Conservation (phyloP, 2,329 filamentous ascomycete genomes). For the Coniochaeta hoffmannii region DNA sequence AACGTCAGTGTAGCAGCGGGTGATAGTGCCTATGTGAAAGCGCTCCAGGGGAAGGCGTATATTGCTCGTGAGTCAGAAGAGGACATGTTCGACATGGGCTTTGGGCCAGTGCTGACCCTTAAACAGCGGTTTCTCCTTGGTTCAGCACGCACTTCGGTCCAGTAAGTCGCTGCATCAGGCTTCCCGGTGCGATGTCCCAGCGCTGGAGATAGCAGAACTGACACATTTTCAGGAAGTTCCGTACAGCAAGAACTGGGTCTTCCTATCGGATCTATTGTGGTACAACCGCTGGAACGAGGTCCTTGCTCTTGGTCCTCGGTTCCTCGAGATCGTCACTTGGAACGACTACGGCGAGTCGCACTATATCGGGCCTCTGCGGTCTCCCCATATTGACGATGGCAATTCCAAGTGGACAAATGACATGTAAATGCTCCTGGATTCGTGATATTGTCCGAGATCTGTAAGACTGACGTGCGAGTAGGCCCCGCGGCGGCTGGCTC, state of each 20-base stretch:
- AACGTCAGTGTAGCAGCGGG: constrained; percentile 31
- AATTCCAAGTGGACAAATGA: constrained; percentile 16
- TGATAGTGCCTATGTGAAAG: constrained; percentile 22
- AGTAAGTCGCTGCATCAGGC: neutral
- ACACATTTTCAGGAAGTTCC: neutral
- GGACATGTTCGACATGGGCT: neutral
- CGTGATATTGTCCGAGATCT: neutral
- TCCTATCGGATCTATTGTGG: constrained; percentile 9
- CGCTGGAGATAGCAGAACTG: too few relatives aligned
- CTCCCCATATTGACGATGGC: constrained; percentile 26
- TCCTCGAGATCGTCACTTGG: constrained; percentile 4
- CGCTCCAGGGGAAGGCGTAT: constrained; percentile 34
- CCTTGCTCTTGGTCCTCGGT: constrained; percentile 5
- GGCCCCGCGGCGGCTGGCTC: constrained; percentile 35
- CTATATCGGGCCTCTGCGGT: constrained; percentile 9
- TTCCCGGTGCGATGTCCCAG: neutral
- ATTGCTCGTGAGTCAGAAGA: neutral
- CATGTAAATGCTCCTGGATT: constrained; percentile 3
- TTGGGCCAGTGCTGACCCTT: neutral
- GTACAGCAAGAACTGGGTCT: constrained; percentile 11
- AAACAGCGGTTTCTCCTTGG: constrained; percentile 7
- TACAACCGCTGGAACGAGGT: constrained; percentile 10
- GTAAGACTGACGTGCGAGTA: neutral
- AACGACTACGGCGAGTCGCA: constrained; percentile 11
- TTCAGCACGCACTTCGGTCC: constrained; percentile 7